phyloP scores from a whole-genome alignment of 495 filamentous ascomycete genomes.

The Aspergillus heteromorphus region DNA sequence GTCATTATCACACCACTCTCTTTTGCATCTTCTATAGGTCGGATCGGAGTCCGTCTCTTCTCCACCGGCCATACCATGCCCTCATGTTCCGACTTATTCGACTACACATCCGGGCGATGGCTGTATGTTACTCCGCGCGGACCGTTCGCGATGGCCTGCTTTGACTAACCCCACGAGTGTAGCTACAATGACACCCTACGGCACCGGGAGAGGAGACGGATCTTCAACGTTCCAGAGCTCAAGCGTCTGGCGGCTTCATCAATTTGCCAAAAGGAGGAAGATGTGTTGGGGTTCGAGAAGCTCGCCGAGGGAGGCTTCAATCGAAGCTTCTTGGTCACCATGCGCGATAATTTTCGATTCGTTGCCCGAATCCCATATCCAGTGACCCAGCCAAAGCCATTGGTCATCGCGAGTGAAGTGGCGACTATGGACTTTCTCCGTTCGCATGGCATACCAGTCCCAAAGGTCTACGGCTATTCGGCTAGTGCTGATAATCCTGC shows the following conservation, averaged over 20 bases:
- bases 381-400: slow-evolving; percentile 21
- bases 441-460: slow-evolving; percentile 24
- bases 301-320: slow-evolving; percentile 33
- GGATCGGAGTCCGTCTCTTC: background rate
- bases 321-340: slow-evolving; percentile 21
- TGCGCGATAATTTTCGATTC: slow-evolving; percentile 21
- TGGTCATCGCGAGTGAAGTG: slow-evolving; percentile 33
- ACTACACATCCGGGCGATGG: background rate
- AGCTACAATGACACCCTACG: background rate
- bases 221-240: background rate
- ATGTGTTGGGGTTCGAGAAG: slow-evolving; percentile 10
- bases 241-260: background rate
- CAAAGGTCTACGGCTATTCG: slow-evolving; percentile 14
- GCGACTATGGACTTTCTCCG: slow-evolving; percentile 30
- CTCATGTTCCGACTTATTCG: background rate
- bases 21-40: too few species aligned
- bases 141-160: background rate
- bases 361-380: slow-evolving; percentile 25
- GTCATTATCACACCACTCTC: too few species aligned
- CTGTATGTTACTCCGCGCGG: background rate
- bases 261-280: background rate
- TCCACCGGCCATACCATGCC: background rate
- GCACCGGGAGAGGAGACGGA: background rate
- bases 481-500: slow-evolving; percentile 17
- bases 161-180: background rate